Conservation (phyloP, 2,329 filamentous ascomycete species). For the Aureobasidium sp. region DNA sequence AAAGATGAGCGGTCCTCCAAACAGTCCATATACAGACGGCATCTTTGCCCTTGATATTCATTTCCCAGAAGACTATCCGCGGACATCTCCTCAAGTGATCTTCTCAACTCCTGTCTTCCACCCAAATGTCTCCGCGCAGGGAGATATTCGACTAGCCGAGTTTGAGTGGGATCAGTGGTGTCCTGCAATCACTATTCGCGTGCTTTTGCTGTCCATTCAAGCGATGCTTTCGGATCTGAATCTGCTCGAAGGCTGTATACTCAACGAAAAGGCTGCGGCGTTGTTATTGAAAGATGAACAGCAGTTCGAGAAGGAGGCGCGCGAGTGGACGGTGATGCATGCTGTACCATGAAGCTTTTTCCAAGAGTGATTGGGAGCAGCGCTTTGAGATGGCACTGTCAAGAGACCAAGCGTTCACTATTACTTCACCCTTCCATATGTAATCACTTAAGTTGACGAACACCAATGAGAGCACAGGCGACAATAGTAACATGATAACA, state of each 20-base stretch:
- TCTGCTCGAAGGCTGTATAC: background rate
- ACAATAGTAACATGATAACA: background rate
- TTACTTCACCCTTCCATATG: too few relatives aligned
- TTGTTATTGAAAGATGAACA: background rate
- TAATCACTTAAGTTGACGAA: too few relatives aligned
- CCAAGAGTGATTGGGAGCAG: too few relatives aligned
- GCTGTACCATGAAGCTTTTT: too few relatives aligned
- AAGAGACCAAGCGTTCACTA: too few relatives aligned
- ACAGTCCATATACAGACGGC: background rate
- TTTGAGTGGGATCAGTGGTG: background rate
- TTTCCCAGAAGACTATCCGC: background rate
- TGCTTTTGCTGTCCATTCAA: background rate
- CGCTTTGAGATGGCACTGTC: too few relatives aligned
- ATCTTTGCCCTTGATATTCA: background rate
- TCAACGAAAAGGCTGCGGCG: background rate
- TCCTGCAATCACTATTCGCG: background rate
- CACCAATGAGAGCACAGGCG: too few relatives aligned
- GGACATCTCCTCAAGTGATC: background rate
- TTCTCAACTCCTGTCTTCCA: background rate
- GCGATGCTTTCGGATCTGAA: background rate
- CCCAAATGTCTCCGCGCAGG: background rate
- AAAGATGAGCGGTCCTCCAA: background rate
- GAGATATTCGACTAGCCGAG: background rate
- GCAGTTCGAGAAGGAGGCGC: background rate
- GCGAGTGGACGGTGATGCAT: background rate